phyloP scores from a whole-genome alignment of 352 stramenopile species.

The Phytophthora palmivora region DNA sequence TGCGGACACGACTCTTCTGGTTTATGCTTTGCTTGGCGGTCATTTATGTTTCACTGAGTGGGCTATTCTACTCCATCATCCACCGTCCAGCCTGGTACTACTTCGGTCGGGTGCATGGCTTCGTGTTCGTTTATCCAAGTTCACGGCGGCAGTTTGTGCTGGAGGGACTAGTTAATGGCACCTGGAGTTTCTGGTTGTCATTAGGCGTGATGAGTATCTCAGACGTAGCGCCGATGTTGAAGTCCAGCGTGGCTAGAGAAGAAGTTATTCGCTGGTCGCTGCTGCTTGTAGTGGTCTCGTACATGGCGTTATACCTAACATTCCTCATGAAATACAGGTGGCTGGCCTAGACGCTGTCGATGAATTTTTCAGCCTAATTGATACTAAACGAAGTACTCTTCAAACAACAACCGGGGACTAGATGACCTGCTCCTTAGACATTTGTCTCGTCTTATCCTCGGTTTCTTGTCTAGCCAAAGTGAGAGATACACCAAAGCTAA shows the following conservation, averaged over 20 bases:
- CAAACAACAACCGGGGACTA: conserved; percentile 14
- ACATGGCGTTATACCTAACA: conserved; percentile 55
- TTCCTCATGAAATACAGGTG: conserved; percentile 71
- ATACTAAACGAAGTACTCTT: too few relatives aligned
- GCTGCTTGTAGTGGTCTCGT: conserved; percentile 53
- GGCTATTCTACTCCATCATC: conserved; percentile 72
- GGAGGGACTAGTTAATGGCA: conserved; percentile 65
- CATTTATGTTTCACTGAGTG: conserved; percentile 68
- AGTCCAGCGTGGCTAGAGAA: conserved; percentile 38
- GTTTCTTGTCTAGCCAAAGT: conserved; percentile 25
- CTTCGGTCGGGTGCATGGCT: conserved; percentile 55
- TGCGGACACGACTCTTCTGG: conserved; percentile 59
- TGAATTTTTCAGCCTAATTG: too few relatives aligned
- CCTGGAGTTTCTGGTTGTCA: conserved; percentile 72
- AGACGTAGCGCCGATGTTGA: conserved; percentile 50
- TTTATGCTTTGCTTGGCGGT: conserved; percentile 57
- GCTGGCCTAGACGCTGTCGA: conserved; percentile 33
- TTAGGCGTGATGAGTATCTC: conserved; percentile 54
- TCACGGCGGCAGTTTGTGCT: conserved; percentile 71
- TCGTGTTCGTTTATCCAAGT: conserved; percentile 71
- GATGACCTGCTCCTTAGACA: conserved; percentile 9
- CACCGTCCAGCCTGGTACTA: conserved; percentile 57
- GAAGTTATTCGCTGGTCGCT: conserved; percentile 58
- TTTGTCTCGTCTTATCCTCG: conserved; percentile 1
- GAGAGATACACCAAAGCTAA: conserved; percentile 40